A percentile compares a stretch with the other conserved stretches of the same genome.
Conservation (phyloP, 2,329 filamentous ascomycete species). For the Zasmidium cellare region DNA sequence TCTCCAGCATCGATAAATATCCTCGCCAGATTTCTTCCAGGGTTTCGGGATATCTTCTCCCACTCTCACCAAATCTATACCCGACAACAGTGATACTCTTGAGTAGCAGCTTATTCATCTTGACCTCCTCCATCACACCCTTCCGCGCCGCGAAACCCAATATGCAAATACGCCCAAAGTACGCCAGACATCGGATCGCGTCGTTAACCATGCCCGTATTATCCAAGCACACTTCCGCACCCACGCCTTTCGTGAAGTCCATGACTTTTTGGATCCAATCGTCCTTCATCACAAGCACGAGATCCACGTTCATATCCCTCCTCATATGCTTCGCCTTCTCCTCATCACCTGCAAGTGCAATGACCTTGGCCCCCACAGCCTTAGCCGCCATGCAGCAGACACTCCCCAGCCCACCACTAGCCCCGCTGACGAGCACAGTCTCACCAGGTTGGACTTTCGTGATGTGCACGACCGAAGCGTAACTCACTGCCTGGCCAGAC, state of each 20-base stretch:
- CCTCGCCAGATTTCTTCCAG: conserved; percentile 53
- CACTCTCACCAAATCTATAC: conserved; percentile 60
- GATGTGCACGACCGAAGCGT: conserved; percentile 49
- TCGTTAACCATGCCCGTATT: conserved; percentile 56
- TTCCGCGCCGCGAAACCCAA: conserved; percentile 59
- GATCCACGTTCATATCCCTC: conserved; percentile 30
- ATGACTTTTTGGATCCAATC: conserved; percentile 56
- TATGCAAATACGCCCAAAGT: conserved; percentile 56
- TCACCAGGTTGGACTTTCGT: conserved; percentile 47
- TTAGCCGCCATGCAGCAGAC: conserved; percentile 59
- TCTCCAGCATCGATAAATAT: conserved; percentile 50
- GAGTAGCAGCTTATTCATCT: conserved; percentile 56
- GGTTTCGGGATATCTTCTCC: conserved; percentile 50
- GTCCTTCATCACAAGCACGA: conserved; percentile 43
- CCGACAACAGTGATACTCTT: conserved; percentile 56
- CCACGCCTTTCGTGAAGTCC: conserved; percentile 48
- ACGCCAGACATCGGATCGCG: conserved; percentile 55
- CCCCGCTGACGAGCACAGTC: conserved; percentile 56
- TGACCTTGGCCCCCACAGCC: conserved; percentile 53
- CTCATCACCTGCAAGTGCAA: conserved; percentile 53
- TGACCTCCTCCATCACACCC: conserved; percentile 55
- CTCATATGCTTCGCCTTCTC: conserved; percentile 43
- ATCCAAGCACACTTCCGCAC: conserved; percentile 61
- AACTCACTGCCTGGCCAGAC: conserved; percentile 55
- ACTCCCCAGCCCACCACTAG: conserved; percentile 56